Evolutionary conservation across 1,139 yeast species (phyloP).

Genomic region (Blastobotrys raffinosifermentans): DNA sequence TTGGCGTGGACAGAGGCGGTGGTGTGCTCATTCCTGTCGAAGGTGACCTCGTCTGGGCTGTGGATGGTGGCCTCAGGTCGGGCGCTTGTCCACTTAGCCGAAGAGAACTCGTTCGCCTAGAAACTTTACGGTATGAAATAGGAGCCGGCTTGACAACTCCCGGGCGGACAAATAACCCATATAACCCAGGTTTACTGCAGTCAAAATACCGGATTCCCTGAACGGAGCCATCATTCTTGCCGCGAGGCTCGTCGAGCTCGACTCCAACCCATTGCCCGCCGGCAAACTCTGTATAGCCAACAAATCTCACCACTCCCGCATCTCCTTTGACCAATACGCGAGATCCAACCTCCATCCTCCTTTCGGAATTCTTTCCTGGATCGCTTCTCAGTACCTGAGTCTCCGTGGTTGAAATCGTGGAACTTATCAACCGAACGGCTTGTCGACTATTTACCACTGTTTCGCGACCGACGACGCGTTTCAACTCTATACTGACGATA

Average conservation of each 20-base stretch:
- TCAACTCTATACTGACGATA: background rate
- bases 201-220: conserved; percentile 58
- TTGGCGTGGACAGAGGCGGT: too few relatives aligned
- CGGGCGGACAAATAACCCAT: conserved; percentile 44
- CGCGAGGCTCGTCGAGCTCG: conserved; percentile 55
- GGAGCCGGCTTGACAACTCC: conserved; percentile 15
- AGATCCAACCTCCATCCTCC: conserved; percentile 19
- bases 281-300: conserved; percentile 47
- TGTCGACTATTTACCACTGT: background rate
- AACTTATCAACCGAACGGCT: too few relatives aligned
- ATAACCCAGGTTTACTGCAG: conserved; percentile 31
- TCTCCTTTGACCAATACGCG: conserved; percentile 22
- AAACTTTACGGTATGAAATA: too few relatives aligned
- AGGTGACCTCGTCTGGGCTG: too few relatives aligned
- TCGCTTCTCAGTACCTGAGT: too few relatives aligned
- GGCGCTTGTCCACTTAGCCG: background rate
- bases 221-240: conserved; percentile 77
- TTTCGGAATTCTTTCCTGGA: too few relatives aligned
- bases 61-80: conserved; percentile 3
- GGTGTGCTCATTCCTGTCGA: too few relatives aligned
- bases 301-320: conserved; percentile 29
- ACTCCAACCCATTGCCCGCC: conserved; percentile 74
- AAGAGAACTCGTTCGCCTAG: conserved; percentile 2
- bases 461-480: background rate
- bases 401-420: too few relatives aligned